These are phyloP conservation scores for Gymnopus androsaceus DNA, from an alignment of 1,284 basidiomycete species.

Conservation along the genomic window DNA sequence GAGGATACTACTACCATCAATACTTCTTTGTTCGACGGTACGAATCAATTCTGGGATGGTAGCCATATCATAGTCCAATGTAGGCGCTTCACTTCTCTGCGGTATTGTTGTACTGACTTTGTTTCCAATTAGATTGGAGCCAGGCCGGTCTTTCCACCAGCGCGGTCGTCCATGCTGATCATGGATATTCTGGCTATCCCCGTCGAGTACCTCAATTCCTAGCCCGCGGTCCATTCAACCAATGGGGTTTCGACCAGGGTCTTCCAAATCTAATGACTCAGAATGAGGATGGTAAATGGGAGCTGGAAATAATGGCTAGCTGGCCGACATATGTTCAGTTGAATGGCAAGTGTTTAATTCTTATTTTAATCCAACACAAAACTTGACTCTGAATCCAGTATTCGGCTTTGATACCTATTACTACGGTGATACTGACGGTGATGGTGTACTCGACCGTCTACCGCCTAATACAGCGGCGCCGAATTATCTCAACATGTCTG, in stretches of 20 bases:
- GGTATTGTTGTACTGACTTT: background rate
- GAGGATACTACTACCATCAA: slow-evolving; percentile 73
- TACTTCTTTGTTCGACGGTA: slow-evolving; percentile 51
- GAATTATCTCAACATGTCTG: slow-evolving; percentile 91
- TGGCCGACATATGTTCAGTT: slow-evolving; percentile 90
- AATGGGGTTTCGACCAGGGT: slow-evolving; percentile 88
- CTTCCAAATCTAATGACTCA: slow-evolving; percentile 64
- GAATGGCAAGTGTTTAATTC: slow-evolving; percentile 85
- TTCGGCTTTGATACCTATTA: slow-evolving; percentile 50
- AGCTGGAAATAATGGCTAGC: slow-evolving; percentile 79
- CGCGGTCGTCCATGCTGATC: slow-evolving; percentile 77
- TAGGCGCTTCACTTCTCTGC: slow-evolving; percentile 36
- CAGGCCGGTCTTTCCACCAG: slow-evolving; percentile 60
- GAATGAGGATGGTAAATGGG: slow-evolving; percentile 66
- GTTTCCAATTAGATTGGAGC: slow-evolving; percentile 68
- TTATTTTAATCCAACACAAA: slow-evolving; percentile 29
- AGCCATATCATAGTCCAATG: slow-evolving; percentile 87
- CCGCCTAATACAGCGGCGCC: slow-evolving; percentile 84
- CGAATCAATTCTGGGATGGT: slow-evolving; percentile 77
- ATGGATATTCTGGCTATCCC: slow-evolving; percentile 51
- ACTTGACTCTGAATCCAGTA: background rate
- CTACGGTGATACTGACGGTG: slow-evolving; percentile 86
- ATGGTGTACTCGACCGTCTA: slow-evolving; percentile 85
- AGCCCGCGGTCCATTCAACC: slow-evolving; percentile 85
- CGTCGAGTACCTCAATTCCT: slow-evolving; percentile 86